Percentiles rank a stretch among this genome's conserved stretches.
Evolutionary conservation across 2,329 filamentous ascomycete species (phyloP).

Genomic region (Scortechinia acanthostroma): DNA sequence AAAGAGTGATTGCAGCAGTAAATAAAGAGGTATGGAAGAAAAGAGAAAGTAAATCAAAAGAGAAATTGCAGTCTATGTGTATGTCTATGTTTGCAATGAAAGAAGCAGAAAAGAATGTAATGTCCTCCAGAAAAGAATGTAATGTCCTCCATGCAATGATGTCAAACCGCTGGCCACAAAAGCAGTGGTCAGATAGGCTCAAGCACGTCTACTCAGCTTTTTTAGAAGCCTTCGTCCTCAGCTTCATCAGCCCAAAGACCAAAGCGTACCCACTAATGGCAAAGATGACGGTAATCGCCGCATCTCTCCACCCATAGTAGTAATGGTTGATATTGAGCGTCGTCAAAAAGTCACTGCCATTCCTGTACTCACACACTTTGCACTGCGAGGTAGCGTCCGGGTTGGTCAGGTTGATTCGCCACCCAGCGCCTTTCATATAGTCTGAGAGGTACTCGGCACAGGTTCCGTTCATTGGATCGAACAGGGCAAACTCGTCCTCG

Average conservation of each 20-base stretch:
- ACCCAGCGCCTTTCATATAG: conserved; percentile 40
- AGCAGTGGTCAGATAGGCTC: too few relatives aligned
- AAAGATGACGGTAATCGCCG: conserved; percentile 49
- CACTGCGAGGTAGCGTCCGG: conserved; percentile 47
- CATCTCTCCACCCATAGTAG: conserved; percentile 61
- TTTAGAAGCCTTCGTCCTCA: background rate
- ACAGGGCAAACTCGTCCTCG: conserved; percentile 37
- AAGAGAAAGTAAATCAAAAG: too few relatives aligned
- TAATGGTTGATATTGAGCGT: conserved; percentile 53
- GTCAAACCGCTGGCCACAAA: too few relatives aligned
- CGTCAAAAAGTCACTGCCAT: conserved; percentile 49
- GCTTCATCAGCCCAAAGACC: conserved; percentile 21
- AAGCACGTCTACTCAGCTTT: conserved; percentile 2
- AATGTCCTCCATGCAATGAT: too few relatives aligned
- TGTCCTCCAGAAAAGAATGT: too few relatives aligned
- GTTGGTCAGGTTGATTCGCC: conserved; percentile 44
- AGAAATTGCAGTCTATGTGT: too few relatives aligned
- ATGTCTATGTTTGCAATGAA: too few relatives aligned
- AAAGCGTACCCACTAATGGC: conserved; percentile 41
- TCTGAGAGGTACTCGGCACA: conserved; percentile 47
- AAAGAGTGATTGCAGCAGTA: too few relatives aligned
- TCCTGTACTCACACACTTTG: conserved; percentile 50
- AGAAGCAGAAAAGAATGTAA: too few relatives aligned
- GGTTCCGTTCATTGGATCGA: conserved; percentile 40
- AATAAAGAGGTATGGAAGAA: too few relatives aligned